These are phyloP conservation scores for Zelopaecilomyces penicillatus DNA, from an alignment of 2,329 filamentous ascomycete genomes.

Conservation along the genomic window DNA sequence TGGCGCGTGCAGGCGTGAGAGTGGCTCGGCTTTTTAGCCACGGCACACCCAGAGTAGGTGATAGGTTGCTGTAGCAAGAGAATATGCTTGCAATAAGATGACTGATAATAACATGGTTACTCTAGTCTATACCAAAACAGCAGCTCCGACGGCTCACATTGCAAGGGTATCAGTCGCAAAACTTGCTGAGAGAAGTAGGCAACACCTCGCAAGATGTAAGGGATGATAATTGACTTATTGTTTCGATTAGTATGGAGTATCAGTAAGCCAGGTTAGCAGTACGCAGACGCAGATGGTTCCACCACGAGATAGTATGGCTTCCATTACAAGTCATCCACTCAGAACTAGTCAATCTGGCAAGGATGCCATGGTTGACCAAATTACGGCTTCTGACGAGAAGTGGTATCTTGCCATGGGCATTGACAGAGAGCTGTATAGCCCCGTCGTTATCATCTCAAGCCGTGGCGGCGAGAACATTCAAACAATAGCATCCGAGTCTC, in stretches of 20 bases:
- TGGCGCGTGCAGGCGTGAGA: too few species aligned
- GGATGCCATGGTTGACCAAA: too few species aligned
- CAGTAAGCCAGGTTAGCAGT: slow-evolving; percentile 3
- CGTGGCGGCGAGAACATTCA: slow-evolving; percentile 12
- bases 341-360: too few species aligned
- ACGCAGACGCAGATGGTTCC: too few species aligned
- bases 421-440: slow-evolving; percentile 32
- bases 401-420: slow-evolving; percentile 36
- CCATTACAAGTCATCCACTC: too few species aligned
- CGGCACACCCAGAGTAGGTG: too few species aligned
- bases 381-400: slow-evolving; percentile 16
- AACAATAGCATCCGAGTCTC: slow-evolving; percentile 7
- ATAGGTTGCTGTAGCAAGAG: too few species aligned
- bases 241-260: slow-evolving; percentile 16
- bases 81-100: not conserved
- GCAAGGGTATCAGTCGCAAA: slow-evolving; percentile 21
- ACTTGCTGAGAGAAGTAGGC: slow-evolving; percentile 17
- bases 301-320: too few species aligned
- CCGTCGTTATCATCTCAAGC: slow-evolving; percentile 28
- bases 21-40: too few species aligned
- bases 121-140: not conserved
- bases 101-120: not conserved
- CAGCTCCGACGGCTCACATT: slow-evolving; percentile 15
- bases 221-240: not conserved
- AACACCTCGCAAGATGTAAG: too few species aligned